Base-by-base conservation (phyloP, 805 yeast species). In the Diddensiella santjacobensis region DNA sequence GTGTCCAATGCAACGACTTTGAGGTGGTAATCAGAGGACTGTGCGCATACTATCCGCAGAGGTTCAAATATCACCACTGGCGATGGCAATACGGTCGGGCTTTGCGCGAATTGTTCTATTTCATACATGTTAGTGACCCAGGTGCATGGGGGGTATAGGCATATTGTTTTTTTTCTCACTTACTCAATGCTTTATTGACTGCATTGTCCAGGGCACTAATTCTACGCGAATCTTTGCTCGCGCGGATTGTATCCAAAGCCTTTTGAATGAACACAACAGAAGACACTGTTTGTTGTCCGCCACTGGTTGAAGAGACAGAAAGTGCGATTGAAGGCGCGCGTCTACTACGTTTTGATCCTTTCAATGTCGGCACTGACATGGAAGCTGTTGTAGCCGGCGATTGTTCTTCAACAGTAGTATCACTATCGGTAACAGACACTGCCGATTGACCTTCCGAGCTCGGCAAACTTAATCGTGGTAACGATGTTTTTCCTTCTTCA, bases 1-100 rank as follows among this genome's bases (percentile, higher is more conserved):
- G 91, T 78, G 62, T 91, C 97, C 54, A 91, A 72, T 0, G 97
- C 88, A 40, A 77, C 73, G 15, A 83, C 74, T 57, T 85, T 84
- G 40, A 87, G 74, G 11, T 80, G 87, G 30, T 73, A 72, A 50
- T 77, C 79, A 22, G 80, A 70, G 10, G 83, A 74, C 58, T 87
- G 88, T 19, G 66, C 58, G 63, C 95, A 87, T 3, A 87, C 79
- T 8, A 81, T 65, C 59, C 87, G 77, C 58, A 91, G 72, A 0
- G 96, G 86, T 50, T 86, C 91, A 62, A 89, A 87, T 10, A 91
- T 73, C n/a, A 75, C 66, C 23, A 67, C 56, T 0, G 83, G 74
- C 40, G 75, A 70, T 35, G 80, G 73, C 49, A 59, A 54, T 19
- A 31, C 65, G 46, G 52, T 56, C 40, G 58, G 56, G 48, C 26